Evolutionary conservation across 805 yeast genomes (phyloP), one percentile per base, ranked within the genome.

Genomic region (Teunomyces lycoperdinae): DNA sequence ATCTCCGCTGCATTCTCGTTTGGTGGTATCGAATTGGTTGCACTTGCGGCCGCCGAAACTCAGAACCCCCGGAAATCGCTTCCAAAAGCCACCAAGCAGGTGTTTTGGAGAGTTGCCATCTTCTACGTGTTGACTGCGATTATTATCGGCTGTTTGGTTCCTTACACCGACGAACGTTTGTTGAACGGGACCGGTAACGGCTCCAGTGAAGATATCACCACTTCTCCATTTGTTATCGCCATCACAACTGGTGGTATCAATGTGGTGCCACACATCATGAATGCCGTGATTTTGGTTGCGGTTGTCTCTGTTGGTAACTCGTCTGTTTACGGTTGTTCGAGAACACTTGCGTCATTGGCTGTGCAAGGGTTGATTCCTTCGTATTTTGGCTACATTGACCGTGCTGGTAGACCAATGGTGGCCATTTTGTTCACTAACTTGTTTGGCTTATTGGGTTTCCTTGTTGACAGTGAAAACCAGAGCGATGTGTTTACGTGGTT

Each of bases 221-320:
- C 88, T 27, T 85, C 91, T 13, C 92, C 92, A 24, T 85, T 85
- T 61, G 91, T 85, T 54, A 76, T 85, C 64, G 89, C 91, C 35
- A 79, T 85, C 48, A 70, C 75, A 28, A 68, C 75, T 46, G 86
- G 80, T 27, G 84, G 85, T 56, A 80, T 85, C 54, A 70, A 68
- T 43, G 86, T 81, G 36, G 74, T 85, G 43, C 91, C 91, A 44
- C 80, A 84, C 45, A 79, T 86, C 52, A 84, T 86, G 72, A 86
- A 86, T 61, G 88, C 82, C 16, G 89, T 85, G 38, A 84, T 86
- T 55, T 71, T 86, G 68, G 65, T 85, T 49, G 83, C 91, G 3
- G 89, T 86, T 26, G 66, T 84, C 47, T 85, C 90, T 6, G 91
- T 85, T 45, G 90, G 89, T 55, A 86, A 85, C 71, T 81, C 89